Conservation (phyloP, 495 filamentous ascomycete genomes). For the Talaromyces wortmannii region DNA sequence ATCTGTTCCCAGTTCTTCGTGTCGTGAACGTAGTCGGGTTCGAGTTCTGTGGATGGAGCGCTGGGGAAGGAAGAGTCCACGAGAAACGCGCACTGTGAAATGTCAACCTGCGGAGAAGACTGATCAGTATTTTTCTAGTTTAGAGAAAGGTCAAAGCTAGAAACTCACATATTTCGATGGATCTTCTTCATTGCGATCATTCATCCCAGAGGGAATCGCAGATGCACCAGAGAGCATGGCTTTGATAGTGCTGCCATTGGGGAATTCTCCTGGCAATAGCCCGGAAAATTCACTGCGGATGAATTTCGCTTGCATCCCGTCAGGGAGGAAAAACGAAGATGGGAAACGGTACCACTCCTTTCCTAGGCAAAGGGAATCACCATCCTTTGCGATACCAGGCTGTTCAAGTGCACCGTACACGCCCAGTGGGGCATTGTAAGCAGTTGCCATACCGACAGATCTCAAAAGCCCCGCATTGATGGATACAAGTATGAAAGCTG, state of each 20-base stretch:
- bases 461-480: constrained; percentile 62
- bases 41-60: constrained; percentile 44
- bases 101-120: constrained; percentile 45
- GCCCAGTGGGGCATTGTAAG: constrained; percentile 77
- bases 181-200: constrained; percentile 87
- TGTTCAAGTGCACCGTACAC: constrained; percentile 57
- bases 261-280: constrained; percentile 86
- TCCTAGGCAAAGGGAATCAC: constrained; percentile 77
- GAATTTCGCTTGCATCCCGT: constrained; percentile 74
- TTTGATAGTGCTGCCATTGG: constrained; percentile 53
- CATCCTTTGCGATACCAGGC: constrained; percentile 37
- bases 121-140: background rate
- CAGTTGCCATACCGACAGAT: constrained; percentile 72
- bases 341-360: constrained; percentile 99
- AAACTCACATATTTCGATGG: constrained; percentile 71
- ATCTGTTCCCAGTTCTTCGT: constrained; percentile 64
- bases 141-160: background rate
- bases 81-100: constrained; percentile 71
- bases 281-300: constrained; percentile 85
- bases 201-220: constrained; percentile 77
- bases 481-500: constrained; percentile 46
- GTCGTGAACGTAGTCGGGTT: constrained; percentile 71
- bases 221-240: constrained; percentile 71
- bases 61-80: constrained; percentile 80
- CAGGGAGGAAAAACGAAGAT: constrained; percentile 82